These are phyloP conservation scores for Coffea canephora DNA, from an alignment of 257 asterid genomes.

Conservation along the genomic window DNA sequence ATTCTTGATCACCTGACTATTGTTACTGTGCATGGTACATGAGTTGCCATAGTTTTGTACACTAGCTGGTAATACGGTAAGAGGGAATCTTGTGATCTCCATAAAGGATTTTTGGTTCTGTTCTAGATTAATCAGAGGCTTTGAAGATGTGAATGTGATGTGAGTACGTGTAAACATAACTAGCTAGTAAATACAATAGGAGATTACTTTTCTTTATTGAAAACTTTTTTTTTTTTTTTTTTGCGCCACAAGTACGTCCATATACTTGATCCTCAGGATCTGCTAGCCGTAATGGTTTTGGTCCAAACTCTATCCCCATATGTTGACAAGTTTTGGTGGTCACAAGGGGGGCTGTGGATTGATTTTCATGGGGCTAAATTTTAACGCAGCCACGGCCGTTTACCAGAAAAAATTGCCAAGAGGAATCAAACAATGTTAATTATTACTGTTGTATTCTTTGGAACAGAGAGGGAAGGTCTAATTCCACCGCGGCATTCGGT, in stretches of 20 bases:
- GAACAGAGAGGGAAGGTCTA: not conserved
- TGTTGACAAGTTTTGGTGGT: slow-evolving; percentile 9
- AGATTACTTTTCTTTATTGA: too few relatives aligned
- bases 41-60: not conserved
- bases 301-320: slow-evolving; percentile 18
- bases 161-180: too few relatives aligned
- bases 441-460: not conserved
- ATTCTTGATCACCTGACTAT: too few relatives aligned
- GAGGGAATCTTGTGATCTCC: too few relatives aligned
- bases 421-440: not conserved
- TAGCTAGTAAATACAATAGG: too few relatives aligned
- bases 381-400: slow-evolving; percentile 7
- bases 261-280: too few relatives aligned
- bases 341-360: slow-evolving; percentile 11
- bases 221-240: too few relatives aligned
- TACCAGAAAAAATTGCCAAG: slow-evolving; percentile 8
- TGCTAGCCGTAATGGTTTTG: slow-evolving; percentile 15
- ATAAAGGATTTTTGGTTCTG: too few relatives aligned
- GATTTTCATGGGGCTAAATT: not conserved
- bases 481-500: not conserved
- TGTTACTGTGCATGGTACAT: too few relatives aligned
- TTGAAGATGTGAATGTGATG: not conserved
- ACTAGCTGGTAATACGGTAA: not conserved
- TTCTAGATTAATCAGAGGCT: too few relatives aligned
- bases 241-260: too few relatives aligned